Conservation (phyloP, 345 rosid species). For the Moricandia arvensis region DNA sequence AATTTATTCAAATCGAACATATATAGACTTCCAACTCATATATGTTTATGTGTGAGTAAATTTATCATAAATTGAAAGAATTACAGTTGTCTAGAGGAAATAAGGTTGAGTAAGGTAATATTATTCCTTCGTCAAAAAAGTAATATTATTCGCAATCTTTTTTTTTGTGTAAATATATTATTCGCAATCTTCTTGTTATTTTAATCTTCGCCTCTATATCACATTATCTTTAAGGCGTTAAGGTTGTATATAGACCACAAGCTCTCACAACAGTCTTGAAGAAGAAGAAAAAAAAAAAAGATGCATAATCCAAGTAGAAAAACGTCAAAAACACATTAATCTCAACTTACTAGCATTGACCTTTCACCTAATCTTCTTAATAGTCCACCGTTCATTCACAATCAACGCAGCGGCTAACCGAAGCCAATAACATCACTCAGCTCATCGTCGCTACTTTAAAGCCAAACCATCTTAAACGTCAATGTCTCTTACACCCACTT, state of each 20-base stretch:
- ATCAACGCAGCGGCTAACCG: slow-evolving; percentile 2
- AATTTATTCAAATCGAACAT: not conserved
- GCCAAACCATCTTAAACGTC: slow-evolving; percentile 48
- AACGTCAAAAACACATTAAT: not conserved
- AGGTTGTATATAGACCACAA: not conserved
- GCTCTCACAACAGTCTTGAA: not conserved
- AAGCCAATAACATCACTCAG: slow-evolving; percentile 37
- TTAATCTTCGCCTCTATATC: no score
- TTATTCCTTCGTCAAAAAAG: no score
- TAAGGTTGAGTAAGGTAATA: not conserved
- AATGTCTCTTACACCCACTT: slow-evolving; percentile 48
- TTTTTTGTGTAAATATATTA: no score
- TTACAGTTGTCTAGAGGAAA: slow-evolving; percentile 1
- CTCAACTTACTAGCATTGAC: not conserved
- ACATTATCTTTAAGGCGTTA: no score
- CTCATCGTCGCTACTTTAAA: slow-evolving; percentile 55
- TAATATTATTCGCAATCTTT: no score
- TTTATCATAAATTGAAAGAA: not conserved
- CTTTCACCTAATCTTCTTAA: not conserved
- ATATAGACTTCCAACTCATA: slow-evolving; percentile 3
- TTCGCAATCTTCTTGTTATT: no score
- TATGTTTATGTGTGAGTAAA: not conserved
- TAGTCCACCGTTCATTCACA: slow-evolving; percentile 15
- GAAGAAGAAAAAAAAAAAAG: no score
- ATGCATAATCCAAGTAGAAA: slow-evolving; percentile 3